Evolutionary conservation across 2,329 filamentous ascomycete genomes (phyloP).

Genomic region (Stagonosporopsis cucurbitacearum): DNA sequence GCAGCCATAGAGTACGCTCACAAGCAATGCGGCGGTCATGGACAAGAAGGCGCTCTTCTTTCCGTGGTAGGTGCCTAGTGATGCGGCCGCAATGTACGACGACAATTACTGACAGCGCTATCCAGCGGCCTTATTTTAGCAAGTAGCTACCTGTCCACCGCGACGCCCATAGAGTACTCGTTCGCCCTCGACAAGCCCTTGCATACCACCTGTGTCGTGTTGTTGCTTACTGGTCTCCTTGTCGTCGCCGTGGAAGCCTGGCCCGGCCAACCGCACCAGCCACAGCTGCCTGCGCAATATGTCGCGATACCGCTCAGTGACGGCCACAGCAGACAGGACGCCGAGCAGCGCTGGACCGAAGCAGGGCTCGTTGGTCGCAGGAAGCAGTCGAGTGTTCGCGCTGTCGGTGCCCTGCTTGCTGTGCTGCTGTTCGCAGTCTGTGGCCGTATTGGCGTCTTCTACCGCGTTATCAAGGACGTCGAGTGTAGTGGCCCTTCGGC

Average conservation of each 20-base stretch:
- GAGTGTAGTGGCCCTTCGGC: slow-evolving; percentile 43
- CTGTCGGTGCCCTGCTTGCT: slow-evolving; percentile 34
- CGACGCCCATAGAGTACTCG: slow-evolving; percentile 39
- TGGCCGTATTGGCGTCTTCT: slow-evolving; percentile 41
- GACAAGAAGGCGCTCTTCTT: slow-evolving; percentile 46
- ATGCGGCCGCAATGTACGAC: neutral
- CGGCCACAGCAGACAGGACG: slow-evolving; percentile 28
- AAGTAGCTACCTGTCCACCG: slow-evolving; percentile 41
- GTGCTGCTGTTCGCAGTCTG: slow-evolving; percentile 41
- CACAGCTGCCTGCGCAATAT: slow-evolving; percentile 32
- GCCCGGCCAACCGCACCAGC: slow-evolving; percentile 24
- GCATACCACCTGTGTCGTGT: slow-evolving; percentile 40
- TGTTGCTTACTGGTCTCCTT: slow-evolving; percentile 43
- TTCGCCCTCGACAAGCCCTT: slow-evolving; percentile 48
- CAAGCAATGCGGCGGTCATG: slow-evolving; percentile 44
- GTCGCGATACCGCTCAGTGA: slow-evolving; percentile 41
- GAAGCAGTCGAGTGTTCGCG: slow-evolving; percentile 26
- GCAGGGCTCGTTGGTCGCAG: slow-evolving; percentile 25
- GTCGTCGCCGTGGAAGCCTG: slow-evolving; percentile 38
- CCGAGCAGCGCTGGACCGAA: slow-evolving; percentile 38
- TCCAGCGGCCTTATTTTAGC: slow-evolving; percentile 46
- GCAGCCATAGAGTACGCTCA: slow-evolving; percentile 29
- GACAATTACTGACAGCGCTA: slow-evolving; percentile 26
- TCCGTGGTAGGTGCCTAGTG: slow-evolving; percentile 36
- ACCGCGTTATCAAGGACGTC: slow-evolving; percentile 37